phyloP scores from a whole-genome alignment of 1,139 yeast species.

The Candida pseudoviswanathii region DNA sequence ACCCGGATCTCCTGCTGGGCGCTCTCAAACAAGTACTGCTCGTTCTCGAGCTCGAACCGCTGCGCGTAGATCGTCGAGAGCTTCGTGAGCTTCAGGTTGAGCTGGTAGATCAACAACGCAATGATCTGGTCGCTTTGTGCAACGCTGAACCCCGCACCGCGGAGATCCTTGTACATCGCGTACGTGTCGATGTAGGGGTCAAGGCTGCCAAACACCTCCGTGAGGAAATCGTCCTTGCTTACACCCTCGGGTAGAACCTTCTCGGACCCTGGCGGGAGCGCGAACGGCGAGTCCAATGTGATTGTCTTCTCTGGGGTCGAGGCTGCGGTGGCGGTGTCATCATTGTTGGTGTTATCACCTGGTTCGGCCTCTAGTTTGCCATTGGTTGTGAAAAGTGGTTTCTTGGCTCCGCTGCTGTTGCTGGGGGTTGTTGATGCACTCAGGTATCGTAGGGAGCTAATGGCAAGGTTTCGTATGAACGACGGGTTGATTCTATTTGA shows the following conservation, averaged over 20 bases:
- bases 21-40: slow-evolving; percentile 84
- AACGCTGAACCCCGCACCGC: slow-evolving; percentile 51
- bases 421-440: not conserved
- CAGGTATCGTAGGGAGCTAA: not conserved
- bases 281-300: not conserved
- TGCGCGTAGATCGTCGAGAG: slow-evolving; percentile 64
- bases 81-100: slow-evolving; percentile 57
- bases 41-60: slow-evolving; percentile 76
- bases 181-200: slow-evolving; percentile 58
- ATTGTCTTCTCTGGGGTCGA: too few relatives aligned
- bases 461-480: not conserved
- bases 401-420: not conserved
- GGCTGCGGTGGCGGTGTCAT: too few relatives aligned
- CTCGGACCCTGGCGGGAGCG: slow-evolving; percentile 7
- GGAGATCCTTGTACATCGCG: slow-evolving; percentile 42
- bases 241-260: slow-evolving; percentile 12
- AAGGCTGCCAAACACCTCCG: slow-evolving; percentile 42
- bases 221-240: slow-evolving; percentile 23
- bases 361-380: not conserved
- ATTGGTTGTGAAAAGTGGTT: not conserved
- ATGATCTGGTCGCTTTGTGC: slow-evolving; percentile 57
- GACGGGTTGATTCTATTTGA: not conserved
- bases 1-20: slow-evolving; percentile 87
- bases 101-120: slow-evolving; percentile 48
- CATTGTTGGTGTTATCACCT: not conserved